These are phyloP conservation scores for Fagus sylvatica DNA, from an alignment of 306 rosid species.

Conservation along the genomic window DNA sequence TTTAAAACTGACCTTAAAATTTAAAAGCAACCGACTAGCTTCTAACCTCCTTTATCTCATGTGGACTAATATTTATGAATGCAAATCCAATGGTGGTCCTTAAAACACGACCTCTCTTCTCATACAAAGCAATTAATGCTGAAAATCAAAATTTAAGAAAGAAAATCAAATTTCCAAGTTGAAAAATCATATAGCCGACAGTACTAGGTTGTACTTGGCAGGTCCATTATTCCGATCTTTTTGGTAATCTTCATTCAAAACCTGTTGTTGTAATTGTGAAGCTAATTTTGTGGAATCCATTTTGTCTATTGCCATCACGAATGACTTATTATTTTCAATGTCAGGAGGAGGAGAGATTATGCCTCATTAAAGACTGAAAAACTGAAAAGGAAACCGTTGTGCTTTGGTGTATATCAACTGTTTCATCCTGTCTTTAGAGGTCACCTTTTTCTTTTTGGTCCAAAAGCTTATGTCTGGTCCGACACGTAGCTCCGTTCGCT, in stretches of 20 bases:
- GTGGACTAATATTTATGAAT: no score
- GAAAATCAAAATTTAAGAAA: no score
- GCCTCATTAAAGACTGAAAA: neutral
- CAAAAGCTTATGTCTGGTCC: neutral
- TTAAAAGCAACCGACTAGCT: neutral
- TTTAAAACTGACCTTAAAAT: neutral
- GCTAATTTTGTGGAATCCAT: no score
- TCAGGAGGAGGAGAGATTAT: neutral
- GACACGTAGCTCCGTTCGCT: conserved; percentile 4
- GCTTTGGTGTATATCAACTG: conserved; percentile 13
- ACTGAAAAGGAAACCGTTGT: neutral
- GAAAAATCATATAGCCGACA: no score
- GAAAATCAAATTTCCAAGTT: no score
- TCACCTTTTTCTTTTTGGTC: conserved; percentile 32
- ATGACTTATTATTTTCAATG: neutral
- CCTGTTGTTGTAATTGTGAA: no score
- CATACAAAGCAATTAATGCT: rapidly evolving
- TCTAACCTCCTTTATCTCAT: neutral
- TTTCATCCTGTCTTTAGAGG: conserved; percentile 20
- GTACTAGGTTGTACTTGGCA: no score
- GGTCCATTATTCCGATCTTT: no score
- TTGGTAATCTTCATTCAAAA: no score
- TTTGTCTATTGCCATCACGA: no score
- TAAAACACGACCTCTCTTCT: no score
- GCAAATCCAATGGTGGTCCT: no score